Base-by-base conservation (phyloP, 2,329 filamentous ascomycete genomes). In the Pseudogymnoascus sp. region DNA sequence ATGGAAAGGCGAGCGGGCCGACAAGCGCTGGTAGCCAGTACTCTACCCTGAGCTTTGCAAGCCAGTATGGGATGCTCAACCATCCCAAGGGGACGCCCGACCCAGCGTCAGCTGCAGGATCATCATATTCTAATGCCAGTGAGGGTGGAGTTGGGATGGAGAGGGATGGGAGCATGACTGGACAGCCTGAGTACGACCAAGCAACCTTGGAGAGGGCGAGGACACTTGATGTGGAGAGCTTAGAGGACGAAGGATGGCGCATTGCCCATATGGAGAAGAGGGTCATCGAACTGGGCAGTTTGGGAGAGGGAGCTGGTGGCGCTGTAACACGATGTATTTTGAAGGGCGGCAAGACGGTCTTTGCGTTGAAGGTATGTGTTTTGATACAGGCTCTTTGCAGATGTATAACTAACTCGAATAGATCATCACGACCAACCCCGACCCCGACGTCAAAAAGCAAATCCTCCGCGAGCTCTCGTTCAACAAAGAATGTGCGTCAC, bases 341-440 rank as follows among this genome's bases (percentile, higher is more conserved):
- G 67, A 93, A 91, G 74, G 91, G 89, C 40, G 93, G 92, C 65
- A 96, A 96, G 78, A 97, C 91, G 0, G 84, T 97, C 6, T 99
- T 99, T 79, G 95, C 95, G 6, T 78, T 99, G 62, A 99, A 99
- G 87, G 93, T 96, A 77, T 68, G 79, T 69, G 64, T 53, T 59
- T 31, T 40, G 16, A 21, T 21, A 6, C 61, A 64, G 62, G 38
- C n/a, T 38, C 26, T 64, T 47, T 16, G 62, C 33, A 21, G 47
- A 65, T 66, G 47, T 65, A 68, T 63, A 67, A 37, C 60, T 67
- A 70, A 65, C 68, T 63, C 31, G 56, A 63, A 2, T 66, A 96
- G 93, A 89, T 99, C 72, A 99, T 99, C 74, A 99, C 95, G 2
- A 97, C 95, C 35, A 96, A 97, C 74, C 95, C 95, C 1, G 95